phyloP scores from a whole-genome alignment of 1,284 basidiomycete genomes.

The Anthracocystis setariae region DNA sequence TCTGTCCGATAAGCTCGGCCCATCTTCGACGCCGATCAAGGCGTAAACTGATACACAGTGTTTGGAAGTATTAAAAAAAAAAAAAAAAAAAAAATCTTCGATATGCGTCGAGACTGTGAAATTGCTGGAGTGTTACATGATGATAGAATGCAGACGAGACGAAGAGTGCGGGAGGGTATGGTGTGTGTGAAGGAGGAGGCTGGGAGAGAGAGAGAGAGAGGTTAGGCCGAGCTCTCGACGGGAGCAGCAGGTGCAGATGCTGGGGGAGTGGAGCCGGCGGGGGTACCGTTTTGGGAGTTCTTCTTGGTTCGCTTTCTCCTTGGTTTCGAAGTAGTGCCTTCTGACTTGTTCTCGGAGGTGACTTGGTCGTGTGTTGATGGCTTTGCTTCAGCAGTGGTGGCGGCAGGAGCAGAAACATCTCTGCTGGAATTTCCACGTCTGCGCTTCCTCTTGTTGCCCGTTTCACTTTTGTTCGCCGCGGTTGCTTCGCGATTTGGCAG shows the following conservation, averaged over 20 bases:
- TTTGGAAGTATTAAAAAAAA: too few relatives aligned
- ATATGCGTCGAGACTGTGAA: neutral
- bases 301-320: slow-evolving; percentile 7
- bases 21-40: neutral
- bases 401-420: too few relatives aligned
- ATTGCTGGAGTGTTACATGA: slow-evolving; percentile 6
- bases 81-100: neutral
- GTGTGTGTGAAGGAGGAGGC: neutral
- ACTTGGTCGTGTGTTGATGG: neutral
- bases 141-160: neutral
- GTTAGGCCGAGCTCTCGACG: slow-evolving; percentile 11
- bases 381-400: neutral
- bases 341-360: neutral
- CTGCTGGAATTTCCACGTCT: slow-evolving; percentile 5
- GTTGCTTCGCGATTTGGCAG: neutral
- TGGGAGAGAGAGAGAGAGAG: neutral
- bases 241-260: slow-evolving; percentile 4
- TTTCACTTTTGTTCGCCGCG: neutral
- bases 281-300: neutral
- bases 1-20: slow-evolving; percentile 12
- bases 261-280: too few relatives aligned
- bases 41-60: too few relatives aligned
- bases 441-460: slow-evolving; percentile 13
- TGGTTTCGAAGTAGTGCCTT: slow-evolving; percentile 1
- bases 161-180: neutral